These are phyloP conservation scores for Daldinia eschscholtzii DNA, from an alignment of 2,329 filamentous ascomycete genomes.

Conservation along the genomic window DNA sequence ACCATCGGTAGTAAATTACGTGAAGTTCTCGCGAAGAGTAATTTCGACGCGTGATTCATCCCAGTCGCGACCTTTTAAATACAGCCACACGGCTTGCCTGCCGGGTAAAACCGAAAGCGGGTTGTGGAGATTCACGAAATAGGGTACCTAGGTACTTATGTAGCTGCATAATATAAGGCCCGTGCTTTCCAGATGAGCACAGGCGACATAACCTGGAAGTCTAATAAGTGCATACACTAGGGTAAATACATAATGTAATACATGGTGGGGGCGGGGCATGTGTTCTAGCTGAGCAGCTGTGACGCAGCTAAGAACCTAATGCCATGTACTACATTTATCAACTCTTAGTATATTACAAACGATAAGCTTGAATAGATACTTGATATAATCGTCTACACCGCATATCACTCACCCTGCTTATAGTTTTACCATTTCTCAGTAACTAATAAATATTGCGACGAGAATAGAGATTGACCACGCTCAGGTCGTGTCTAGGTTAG, in stretches of 20 bases:
- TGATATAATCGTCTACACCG: neutral
- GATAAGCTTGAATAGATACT: neutral
- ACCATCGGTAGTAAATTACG: neutral
- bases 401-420: neutral
- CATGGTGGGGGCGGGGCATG: conserved; percentile 25
- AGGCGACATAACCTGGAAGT: neutral
- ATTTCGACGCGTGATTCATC: conserved; percentile 1
- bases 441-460: neutral
- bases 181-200: neutral
- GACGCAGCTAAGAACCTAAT: conserved; percentile 3
- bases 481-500: neutral
- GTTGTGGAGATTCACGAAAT: conserved; percentile 1
- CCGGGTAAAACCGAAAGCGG: neutral
- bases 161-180: neutral
- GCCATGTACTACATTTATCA: neutral
- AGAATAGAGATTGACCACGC: neutral
- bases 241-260: neutral
- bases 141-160: neutral
- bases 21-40: neutral
- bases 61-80: neutral
- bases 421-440: neutral
- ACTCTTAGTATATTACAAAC: neutral
- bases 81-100: conserved; percentile 2
- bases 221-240: neutral
- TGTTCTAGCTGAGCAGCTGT: neutral